A percentile compares a stretch with the other conserved stretches of the same genome.
These are phyloP conservation scores for Phytophthora sansomeana DNA, from an alignment of 352 stramenopile species.

Conservation along the genomic window DNA sequence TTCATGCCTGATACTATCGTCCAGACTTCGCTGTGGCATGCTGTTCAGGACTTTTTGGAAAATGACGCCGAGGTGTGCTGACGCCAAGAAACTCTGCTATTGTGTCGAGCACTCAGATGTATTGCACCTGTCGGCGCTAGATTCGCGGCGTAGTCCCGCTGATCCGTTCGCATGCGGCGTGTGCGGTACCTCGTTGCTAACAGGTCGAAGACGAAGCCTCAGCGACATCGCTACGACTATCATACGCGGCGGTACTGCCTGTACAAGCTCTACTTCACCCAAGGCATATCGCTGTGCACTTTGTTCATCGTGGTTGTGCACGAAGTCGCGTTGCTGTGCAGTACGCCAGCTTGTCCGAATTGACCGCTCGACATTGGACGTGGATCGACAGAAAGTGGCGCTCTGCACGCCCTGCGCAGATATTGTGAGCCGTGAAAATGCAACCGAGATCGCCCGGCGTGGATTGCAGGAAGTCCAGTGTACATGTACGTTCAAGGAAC, in stretches of 20 bases:
- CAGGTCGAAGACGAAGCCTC: slow-evolving; percentile 12
- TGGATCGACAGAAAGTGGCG: slow-evolving; percentile 7
- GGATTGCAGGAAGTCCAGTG: slow-evolving; percentile 19
- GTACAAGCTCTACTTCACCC: neutral
- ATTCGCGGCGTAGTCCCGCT: neutral
- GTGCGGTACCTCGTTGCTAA: slow-evolving; percentile 3
- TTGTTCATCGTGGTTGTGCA: slow-evolving; percentile 20
- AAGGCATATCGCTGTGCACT: slow-evolving; percentile 13
- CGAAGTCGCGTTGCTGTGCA: slow-evolving; percentile 11
- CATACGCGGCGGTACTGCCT: slow-evolving; percentile 2
- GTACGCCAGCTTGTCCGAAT: slow-evolving; percentile 17
- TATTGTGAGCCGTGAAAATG: slow-evolving; percentile 7
- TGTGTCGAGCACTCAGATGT: slow-evolving; percentile 16
- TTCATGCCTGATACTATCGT: slow-evolving; percentile 19
- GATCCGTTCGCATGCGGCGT: slow-evolving; percentile 20
- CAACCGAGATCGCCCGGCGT: slow-evolving; percentile 18
- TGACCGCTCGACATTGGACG: slow-evolving; percentile 6
- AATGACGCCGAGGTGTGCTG: slow-evolving; percentile 18
- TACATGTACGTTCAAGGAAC: slow-evolving; percentile 1
- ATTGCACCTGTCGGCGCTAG: slow-evolving; percentile 7
- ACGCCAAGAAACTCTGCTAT: slow-evolving; percentile 30
- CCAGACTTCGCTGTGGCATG: slow-evolving; percentile 14
- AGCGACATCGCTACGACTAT: slow-evolving; percentile 11
- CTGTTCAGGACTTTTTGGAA: slow-evolving; percentile 22
- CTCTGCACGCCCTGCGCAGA: slow-evolving; percentile 12